phyloP scores from a whole-genome alignment of 768 basidiomycete genomes.

The Podaxis sp. region DNA sequence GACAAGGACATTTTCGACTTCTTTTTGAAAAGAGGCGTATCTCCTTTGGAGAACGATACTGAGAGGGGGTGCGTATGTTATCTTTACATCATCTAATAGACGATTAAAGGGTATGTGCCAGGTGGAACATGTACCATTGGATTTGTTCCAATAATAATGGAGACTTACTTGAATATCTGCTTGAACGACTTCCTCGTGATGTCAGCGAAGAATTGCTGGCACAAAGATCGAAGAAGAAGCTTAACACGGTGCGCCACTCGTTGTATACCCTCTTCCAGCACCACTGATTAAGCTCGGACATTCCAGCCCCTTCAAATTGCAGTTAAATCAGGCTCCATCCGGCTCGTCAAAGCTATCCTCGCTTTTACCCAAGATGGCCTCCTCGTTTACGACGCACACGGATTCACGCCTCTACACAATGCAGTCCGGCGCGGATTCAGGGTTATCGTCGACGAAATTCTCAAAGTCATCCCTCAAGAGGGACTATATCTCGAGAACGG shows the following conservation, averaged over 20 bases:
- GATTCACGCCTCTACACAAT: conserved; percentile 52
- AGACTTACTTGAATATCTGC: conserved; percentile 39
- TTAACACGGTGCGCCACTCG: conserved; percentile 42
- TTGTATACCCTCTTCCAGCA: background rate
- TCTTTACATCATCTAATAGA: background rate
- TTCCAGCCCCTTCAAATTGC: conserved; percentile 56
- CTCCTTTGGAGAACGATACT: conserved; percentile 41
- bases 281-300: background rate
- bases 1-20: conserved; percentile 44
- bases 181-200: conserved; percentile 52
- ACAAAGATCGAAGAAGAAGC: conserved; percentile 43
- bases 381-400: conserved; percentile 44
- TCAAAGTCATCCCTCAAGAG: conserved; percentile 37
- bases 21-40: conserved; percentile 45
- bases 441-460: conserved; percentile 37
- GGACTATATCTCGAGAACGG: conserved; percentile 49
- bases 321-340: conserved; percentile 33
- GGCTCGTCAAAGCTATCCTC: conserved; percentile 36
- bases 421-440: conserved; percentile 37
- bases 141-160: conserved; percentile 30
- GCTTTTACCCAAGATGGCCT: conserved; percentile 35
- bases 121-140: conserved; percentile 59
- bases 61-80: conserved; percentile 37
- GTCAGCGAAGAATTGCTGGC: conserved; percentile 41
- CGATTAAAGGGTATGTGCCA: conserved; percentile 21